phyloP scores from a whole-genome alignment of 2,329 filamentous ascomycete genomes.

The Pezicula carpinea region DNA sequence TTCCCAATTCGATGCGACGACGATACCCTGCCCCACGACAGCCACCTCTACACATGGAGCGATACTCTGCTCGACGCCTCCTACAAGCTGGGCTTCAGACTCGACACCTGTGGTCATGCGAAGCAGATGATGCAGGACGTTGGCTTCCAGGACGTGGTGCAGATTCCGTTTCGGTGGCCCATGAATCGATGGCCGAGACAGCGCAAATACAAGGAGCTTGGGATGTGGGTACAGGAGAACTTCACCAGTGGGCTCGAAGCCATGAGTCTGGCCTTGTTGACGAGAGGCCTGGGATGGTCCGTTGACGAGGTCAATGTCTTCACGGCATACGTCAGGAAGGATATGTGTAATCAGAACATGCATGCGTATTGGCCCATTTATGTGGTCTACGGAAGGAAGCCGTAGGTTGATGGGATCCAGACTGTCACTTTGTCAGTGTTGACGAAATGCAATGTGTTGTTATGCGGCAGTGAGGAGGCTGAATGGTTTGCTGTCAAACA shows the following conservation, averaged over 20 bases:
- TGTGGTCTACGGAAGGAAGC: not conserved
- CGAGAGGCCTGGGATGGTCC: constrained; percentile 4
- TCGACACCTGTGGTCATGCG: not conserved
- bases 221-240: constrained; percentile 4
- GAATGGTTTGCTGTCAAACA: too few relatives aligned
- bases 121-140: constrained; percentile 30
- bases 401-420: too few relatives aligned
- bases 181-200: constrained; percentile 47
- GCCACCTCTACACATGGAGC: not conserved
- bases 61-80: not conserved
- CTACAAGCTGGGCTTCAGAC: not conserved
- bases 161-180: constrained; percentile 43
- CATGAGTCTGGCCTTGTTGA: constrained; percentile 8
- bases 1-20: constrained; percentile 8
- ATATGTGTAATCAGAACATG: constrained; percentile 2
- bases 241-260: constrained; percentile 1
- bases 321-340: constrained; percentile 3
- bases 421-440: too few relatives aligned
- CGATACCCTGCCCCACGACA: constrained; percentile 1
- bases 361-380: constrained; percentile 4
- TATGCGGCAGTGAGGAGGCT: too few relatives aligned
- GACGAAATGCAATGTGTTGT: too few relatives aligned
- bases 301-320: constrained; percentile 6
- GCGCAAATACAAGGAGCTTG: constrained; percentile 22
- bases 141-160: constrained; percentile 18